Evolutionary conservation across 129 eudicot species (phyloP), one percentile per base, ranked within the genome.

Genomic region (Solidago caesia): DNA sequence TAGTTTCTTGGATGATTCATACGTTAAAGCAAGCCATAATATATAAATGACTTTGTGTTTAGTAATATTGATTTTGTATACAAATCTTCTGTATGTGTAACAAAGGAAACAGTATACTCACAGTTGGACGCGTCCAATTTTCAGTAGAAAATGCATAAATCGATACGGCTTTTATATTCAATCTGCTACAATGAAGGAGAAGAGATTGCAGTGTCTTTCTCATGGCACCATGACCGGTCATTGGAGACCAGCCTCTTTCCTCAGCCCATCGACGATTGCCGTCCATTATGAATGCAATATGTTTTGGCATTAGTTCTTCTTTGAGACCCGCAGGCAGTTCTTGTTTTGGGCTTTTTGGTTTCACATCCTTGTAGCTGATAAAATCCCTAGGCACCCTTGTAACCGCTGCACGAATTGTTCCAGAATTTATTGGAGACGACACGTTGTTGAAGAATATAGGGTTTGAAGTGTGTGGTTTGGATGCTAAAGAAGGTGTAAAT

Each of bases 101-200:
- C n/a, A n/a, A 45, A 66, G 7, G 16, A 49, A 53, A 14, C 53
- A 56, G 56, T 53, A 71, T 42, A 71, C 75, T 71, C 66, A 56
- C 75, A 9, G 15, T 56, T 15, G 75, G 75, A 9, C 75, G 6
- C n/a, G 27, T 56, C 66, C 75, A 71, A 15, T 71, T 71, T 71
- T 71, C 75, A 42, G 75, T 71, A 21, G 75, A 71, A 71, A 71
- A 71, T 21, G 75, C 75, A 56, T 71, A 71, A 14, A 56, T 11
- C 42, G 75, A 53, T 3, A 71, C 75, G 2, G 66, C 52, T 41
- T 71, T 71, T 3, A 71, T 55, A 0, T 57, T 57, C n/a, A 71
- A 43, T 16, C 39, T 11, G 21, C 33, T 26, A 42, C 75, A 71
- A n/a, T 4, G n/a, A 14, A 4, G 42, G 14, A 71, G 65, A 52